A percentile compares a stretch with the other conserved stretches of the same genome.
phyloP scores from a whole-genome alignment of 2,329 filamentous ascomycete genomes.

The Ceratocystis colombiana region DNA sequence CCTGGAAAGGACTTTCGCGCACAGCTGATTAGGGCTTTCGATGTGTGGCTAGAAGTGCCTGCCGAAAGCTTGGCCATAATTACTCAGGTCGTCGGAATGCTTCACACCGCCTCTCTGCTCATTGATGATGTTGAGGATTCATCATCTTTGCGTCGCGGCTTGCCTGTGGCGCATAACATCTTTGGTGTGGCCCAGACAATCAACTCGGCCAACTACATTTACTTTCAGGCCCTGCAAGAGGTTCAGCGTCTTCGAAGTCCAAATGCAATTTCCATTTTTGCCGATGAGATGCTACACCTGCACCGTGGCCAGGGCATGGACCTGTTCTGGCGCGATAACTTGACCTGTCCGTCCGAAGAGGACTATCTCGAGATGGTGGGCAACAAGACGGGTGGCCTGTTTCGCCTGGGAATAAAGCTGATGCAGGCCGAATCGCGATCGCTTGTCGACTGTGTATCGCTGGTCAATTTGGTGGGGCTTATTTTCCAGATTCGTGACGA shows the following conservation, averaged over 20 bases:
- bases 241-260: constrained; percentile 61
- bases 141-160: constrained; percentile 63
- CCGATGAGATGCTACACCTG: constrained; percentile 73
- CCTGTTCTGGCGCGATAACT: constrained; percentile 75
- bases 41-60: constrained; percentile 68
- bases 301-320: constrained; percentile 87
- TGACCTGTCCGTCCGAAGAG: constrained; percentile 74
- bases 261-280: constrained; percentile 58
- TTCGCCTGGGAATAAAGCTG: constrained; percentile 72
- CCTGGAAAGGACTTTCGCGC: constrained; percentile 78
- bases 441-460: constrained; percentile 61
- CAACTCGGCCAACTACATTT: constrained; percentile 83
- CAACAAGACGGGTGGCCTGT: constrained; percentile 83
- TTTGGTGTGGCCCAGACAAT: constrained; percentile 83
- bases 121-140: constrained; percentile 84
- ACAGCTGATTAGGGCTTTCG: constrained; percentile 71
- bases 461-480: constrained; percentile 76
- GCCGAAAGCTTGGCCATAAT: constrained; percentile 59
- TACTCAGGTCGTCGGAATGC: constrained; percentile 70
- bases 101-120: constrained; percentile 73
- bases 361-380: constrained; percentile 92
- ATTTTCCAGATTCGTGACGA: constrained; percentile 90
- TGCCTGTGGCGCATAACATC: constrained; percentile 73
- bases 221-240: constrained; percentile 70
- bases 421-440: constrained; percentile 65